Percentiles rank a stretch among this genome's conserved stretches.
Evolutionary conservation across 306 rosid species (phyloP).

Genomic region (Glycine tomentella): DNA sequence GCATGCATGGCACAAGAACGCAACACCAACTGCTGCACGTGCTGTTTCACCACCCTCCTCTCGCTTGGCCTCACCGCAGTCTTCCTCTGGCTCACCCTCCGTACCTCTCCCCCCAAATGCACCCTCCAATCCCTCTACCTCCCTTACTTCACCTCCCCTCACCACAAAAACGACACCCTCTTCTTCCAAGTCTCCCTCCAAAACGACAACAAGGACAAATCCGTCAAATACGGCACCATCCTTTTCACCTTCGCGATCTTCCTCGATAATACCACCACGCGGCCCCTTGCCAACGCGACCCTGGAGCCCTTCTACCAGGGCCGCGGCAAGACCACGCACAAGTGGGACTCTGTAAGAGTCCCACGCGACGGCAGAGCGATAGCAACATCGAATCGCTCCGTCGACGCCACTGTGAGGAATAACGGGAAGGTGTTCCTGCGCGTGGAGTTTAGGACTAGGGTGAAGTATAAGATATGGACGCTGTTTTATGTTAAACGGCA

Average conservation of each 20-base stretch:
- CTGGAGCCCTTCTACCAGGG: conserved; percentile 71
- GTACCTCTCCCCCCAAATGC: conserved; percentile 62
- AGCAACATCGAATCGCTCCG: conserved; percentile 46
- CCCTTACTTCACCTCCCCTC: conserved; percentile 55
- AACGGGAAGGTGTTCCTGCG: conserved; percentile 46
- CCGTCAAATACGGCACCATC: conserved; percentile 59
- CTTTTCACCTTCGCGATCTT: conserved; percentile 48
- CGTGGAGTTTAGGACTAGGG: conserved; percentile 67
- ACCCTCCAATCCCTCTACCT: conserved; percentile 52
- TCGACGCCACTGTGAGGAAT: conserved; percentile 3
- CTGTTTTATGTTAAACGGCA: conserved; percentile 63
- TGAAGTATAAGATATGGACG: conserved; percentile 66
- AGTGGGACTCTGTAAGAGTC: not conserved
- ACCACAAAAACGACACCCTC: conserved; percentile 44
- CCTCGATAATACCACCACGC: conserved; percentile 27
- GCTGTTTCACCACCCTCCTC: conserved; percentile 39
- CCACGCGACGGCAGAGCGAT: not conserved
- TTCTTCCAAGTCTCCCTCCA: conserved; percentile 44
- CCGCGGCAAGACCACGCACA: conserved; percentile 60
- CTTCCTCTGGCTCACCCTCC: conserved; percentile 59
- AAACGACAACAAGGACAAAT: conserved; percentile 68
- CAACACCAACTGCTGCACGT: not conserved
- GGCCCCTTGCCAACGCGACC: conserved; percentile 31
- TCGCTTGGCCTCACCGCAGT: conserved; percentile 39
- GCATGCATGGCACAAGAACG: too few species aligned